Conservation (phyloP, 148 eudicot genomes). For the Polygonum aviculare region DNA sequence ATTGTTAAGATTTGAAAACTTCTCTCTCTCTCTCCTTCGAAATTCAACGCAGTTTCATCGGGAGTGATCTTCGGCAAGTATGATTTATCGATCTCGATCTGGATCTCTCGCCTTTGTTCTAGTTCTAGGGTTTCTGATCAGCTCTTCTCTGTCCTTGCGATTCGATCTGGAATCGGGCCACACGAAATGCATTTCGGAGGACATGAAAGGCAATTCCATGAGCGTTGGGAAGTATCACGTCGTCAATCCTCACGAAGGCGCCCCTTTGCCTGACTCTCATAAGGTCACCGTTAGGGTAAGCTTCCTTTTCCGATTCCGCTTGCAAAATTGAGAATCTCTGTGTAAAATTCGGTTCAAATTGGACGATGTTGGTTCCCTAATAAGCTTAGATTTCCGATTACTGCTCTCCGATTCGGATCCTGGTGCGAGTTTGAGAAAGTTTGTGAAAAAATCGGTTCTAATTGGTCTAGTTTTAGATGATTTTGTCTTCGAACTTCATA, state of each 20-base stretch:
- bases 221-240: constrained; percentile 75
- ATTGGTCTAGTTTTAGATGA: no score
- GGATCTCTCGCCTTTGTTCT: constrained; percentile 1
- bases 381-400: no score
- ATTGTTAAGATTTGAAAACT: not conserved
- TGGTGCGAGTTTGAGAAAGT: no score
- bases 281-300: constrained; percentile 65
- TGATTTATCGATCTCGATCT: not conserved
- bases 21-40: not conserved
- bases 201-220: constrained; percentile 71
- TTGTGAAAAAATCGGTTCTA: no score
- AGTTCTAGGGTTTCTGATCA: constrained; percentile 34
- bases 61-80: not conserved
- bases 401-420: no score
- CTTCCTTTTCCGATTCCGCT: not conserved
- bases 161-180: constrained; percentile 81
- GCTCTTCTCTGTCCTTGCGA: constrained; percentile 39
- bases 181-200: constrained; percentile 86
- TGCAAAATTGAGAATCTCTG: no score
- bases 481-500: no score
- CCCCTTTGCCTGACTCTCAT: constrained; percentile 61
- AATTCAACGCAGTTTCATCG: no score
- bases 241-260: constrained; percentile 53
- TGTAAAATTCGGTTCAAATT: no score
- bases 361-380: no score